Conservation (phyloP, 176 grass and related monocot species). For the Aegilops sharonensis region DNA sequence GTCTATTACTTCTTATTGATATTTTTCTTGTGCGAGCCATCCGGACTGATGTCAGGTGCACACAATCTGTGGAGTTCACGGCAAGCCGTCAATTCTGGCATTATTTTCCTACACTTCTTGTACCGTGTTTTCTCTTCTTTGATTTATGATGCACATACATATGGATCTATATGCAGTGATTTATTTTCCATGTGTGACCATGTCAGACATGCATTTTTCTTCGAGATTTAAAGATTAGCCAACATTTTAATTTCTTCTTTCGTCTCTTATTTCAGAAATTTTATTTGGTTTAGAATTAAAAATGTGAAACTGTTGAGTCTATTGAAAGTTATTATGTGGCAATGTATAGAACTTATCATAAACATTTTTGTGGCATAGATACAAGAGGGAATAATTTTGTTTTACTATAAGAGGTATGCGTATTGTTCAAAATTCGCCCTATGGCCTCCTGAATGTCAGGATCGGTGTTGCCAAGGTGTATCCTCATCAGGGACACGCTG, state of each 20-base stretch:
- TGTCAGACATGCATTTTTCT: not conserved
- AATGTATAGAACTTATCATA: not conserved
- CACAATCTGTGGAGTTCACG: not conserved
- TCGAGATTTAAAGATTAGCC: not conserved
- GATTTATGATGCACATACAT: not conserved
- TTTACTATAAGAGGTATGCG: not conserved
- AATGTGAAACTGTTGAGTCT: not conserved
- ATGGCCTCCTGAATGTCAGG: not conserved
- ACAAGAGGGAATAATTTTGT: not conserved
- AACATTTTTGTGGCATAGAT: not conserved
- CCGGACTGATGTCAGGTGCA: not conserved
- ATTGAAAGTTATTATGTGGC: not conserved
- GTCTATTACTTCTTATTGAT: not conserved
- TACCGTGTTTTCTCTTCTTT: not conserved
- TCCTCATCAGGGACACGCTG: not conserved
- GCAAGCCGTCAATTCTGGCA: not conserved
- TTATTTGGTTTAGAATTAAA: not conserved
- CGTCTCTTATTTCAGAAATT: not conserved
- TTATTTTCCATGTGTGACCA: not conserved
- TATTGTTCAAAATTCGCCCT: not conserved
- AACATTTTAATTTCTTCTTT: not conserved
- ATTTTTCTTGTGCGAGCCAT: not conserved
- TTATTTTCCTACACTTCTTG: not conserved
- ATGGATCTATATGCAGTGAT: not conserved
- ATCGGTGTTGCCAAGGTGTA: not conserved